Base-by-base conservation (phyloP, 1,284 basidiomycete genomes). In the Irpex sp. region DNA sequence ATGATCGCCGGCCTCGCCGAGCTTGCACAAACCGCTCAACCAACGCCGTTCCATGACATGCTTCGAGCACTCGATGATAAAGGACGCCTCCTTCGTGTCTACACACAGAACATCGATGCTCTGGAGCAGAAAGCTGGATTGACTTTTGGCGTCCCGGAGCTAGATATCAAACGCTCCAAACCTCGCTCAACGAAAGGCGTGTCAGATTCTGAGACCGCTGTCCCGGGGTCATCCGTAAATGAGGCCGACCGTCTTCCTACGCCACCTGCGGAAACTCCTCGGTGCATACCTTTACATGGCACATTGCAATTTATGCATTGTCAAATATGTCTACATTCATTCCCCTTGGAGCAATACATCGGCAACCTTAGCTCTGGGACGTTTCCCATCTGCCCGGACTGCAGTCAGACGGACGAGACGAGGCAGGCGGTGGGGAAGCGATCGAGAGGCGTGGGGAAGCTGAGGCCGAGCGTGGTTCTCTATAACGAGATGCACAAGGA, bases 61-160 rank as follows among this genome's bases (percentile, higher is more conserved):
- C 85, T 98, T 26, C 88, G 88, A 51, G 72, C 81, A 11, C 84
- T 97, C 21, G 93, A 97, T 71, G 80, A 87, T 62, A 82, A 89
- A 56, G 91, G 92, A 1, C 84, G 87, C 57, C 84, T 98, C 1
- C 82, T 96, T 52, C 85, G 96, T 34, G 93, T 96, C 3, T 98
- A 97, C 76, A 97, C 96, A 0, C 96, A 98, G 78, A 96, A 97
- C 76, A 96, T 97, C 65, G 95, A 98, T 73, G 90, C 89, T 13
- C 86, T 98, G 58, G 95, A 97, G 73, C 81, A 82, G 64, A 94
- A 94, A 72, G 91, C 87, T 11, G 95, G 95, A 3, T 82, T 97
- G 5, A 85, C 86, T 0, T 92, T 91, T 67, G 91, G 91, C 31
- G 80, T 93, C 13, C 89, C 90, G 11, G 83, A 82, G 58, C 83